A percentile compares a stretch with the other conserved stretches of the same genome.
Conservation (phyloP, 768 basidiomycete species). For the Suillus hirtellus region DNA sequence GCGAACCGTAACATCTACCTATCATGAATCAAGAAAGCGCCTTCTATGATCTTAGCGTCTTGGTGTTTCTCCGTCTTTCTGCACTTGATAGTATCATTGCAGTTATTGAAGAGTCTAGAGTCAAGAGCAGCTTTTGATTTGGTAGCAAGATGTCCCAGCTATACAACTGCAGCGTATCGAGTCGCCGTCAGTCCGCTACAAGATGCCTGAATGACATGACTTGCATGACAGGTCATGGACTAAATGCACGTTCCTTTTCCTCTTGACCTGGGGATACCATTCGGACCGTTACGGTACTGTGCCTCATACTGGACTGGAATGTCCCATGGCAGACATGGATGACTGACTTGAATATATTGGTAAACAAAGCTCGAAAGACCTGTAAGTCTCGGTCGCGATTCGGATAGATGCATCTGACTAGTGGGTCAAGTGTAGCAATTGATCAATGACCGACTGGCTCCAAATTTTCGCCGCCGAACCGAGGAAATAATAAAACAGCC, state of each 20-base stretch:
- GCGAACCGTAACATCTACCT: not conserved
- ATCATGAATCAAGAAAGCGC: not conserved
- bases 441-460: not conserved
- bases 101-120: not conserved
- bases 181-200: not conserved
- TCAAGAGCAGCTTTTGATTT: not conserved
- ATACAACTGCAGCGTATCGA: not conserved
- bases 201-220: not conserved
- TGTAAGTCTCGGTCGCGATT: not conserved
- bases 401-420: not conserved
- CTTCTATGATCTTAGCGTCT: not conserved
- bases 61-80: not conserved
- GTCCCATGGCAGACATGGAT: not conserved
- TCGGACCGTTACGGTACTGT: not conserved
- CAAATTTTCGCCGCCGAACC: not conserved
- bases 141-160: not conserved
- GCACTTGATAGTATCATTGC: not conserved
- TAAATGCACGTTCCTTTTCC: not conserved
- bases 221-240: not conserved
- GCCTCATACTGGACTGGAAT: not conserved
- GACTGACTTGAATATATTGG: not conserved
- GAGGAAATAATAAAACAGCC: slow-evolving; percentile 1
- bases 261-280: not conserved
- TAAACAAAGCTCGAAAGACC: not conserved
- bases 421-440: not conserved